These are phyloP conservation scores for Hymenoscyphus repandus DNA, from an alignment of 2,329 filamentous ascomycete genomes.

Conservation along the genomic window DNA sequence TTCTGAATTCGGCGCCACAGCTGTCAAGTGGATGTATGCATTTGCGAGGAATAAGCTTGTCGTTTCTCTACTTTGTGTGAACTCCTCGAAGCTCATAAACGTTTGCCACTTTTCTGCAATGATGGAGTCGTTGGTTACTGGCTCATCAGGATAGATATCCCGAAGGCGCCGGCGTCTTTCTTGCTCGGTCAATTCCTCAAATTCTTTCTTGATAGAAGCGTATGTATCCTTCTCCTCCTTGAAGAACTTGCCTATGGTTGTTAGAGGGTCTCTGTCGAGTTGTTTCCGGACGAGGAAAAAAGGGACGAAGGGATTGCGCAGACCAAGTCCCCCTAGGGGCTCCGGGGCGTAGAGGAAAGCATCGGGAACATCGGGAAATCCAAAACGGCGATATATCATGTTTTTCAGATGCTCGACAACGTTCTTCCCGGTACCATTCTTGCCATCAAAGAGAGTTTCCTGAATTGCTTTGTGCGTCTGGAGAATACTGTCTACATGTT, in stretches of 20 bases:
- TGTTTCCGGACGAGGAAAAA: constrained; percentile 23
- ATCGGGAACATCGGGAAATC: constrained; percentile 32
- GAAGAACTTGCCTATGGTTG: constrained; percentile 22
- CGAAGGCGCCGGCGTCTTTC: constrained; percentile 4
- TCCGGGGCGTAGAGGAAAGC: constrained; percentile 36
- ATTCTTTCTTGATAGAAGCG: constrained; percentile 23
- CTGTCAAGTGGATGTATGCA: constrained; percentile 28
- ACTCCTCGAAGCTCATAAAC: constrained; percentile 38
- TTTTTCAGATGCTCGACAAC: constrained; percentile 42
- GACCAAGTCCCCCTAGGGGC: constrained; percentile 33
- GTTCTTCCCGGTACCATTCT: constrained; percentile 21
- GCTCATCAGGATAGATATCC: constrained; percentile 8
- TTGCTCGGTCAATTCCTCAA: constrained; percentile 24
- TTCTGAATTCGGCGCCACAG: constrained; percentile 17
- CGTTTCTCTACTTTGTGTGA: constrained; percentile 29
- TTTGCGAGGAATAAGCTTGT: constrained; percentile 24
- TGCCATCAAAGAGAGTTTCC: constrained; percentile 38
- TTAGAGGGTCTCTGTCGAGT: constrained; percentile 18
- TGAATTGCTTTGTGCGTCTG: constrained; percentile 47
- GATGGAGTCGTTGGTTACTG: constrained; percentile 6
- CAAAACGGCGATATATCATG: constrained; percentile 44
- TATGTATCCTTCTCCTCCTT: constrained; percentile 33
- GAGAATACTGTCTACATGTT: constrained; percentile 49
- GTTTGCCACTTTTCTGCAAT: constrained; percentile 17
- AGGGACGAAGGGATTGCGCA: constrained; percentile 35